Percentiles rank a stretch among this genome's conserved stretches.
phyloP scores from a whole-genome alignment of 352 stramenopile species.

The Phytophthora chlamydospora region DNA sequence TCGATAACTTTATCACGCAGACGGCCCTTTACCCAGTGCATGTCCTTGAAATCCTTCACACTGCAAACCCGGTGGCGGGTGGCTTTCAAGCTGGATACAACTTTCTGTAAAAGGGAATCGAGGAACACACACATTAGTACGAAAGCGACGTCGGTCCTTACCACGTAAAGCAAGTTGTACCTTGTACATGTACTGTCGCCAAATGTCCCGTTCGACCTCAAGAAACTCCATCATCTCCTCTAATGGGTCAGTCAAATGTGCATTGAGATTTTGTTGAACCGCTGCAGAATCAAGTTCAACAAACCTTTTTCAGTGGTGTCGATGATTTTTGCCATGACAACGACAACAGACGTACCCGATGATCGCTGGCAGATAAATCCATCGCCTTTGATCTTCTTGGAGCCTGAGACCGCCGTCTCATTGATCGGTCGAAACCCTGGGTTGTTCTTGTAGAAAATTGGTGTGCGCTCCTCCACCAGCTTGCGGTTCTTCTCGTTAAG shows the following conservation, averaged over 20 bases:
- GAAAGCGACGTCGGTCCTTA: too few relatives aligned
- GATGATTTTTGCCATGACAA: background rate
- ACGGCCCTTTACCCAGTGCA: constrained; percentile 74
- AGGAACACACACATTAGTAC: background rate
- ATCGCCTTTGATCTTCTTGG: constrained; percentile 52
- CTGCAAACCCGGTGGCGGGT: constrained; percentile 63
- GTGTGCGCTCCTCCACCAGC: constrained; percentile 60
- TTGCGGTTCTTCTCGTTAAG: constrained; percentile 57
- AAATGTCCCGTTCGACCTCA: constrained; percentile 74
- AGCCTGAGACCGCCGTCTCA: constrained; percentile 30
- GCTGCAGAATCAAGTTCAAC: constrained; percentile 37
- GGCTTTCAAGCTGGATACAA: constrained; percentile 73
- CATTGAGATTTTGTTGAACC: constrained; percentile 74
- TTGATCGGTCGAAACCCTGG: constrained; percentile 59
- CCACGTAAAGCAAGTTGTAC: constrained; percentile 19
- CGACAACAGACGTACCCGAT: constrained; percentile 45
- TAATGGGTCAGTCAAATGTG: constrained; percentile 74
- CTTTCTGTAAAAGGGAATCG: constrained; percentile 45
- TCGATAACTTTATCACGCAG: constrained; percentile 77
- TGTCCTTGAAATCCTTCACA: constrained; percentile 62
- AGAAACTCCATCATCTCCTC: constrained; percentile 87
- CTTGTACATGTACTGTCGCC: constrained; percentile 87
- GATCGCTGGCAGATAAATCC: constrained; percentile 77
- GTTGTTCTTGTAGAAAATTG: constrained; percentile 82
- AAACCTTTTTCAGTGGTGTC: background rate